Conservation (phyloP, 1,139 yeast genomes). For the Suhomyces bokatorum region DNA sequence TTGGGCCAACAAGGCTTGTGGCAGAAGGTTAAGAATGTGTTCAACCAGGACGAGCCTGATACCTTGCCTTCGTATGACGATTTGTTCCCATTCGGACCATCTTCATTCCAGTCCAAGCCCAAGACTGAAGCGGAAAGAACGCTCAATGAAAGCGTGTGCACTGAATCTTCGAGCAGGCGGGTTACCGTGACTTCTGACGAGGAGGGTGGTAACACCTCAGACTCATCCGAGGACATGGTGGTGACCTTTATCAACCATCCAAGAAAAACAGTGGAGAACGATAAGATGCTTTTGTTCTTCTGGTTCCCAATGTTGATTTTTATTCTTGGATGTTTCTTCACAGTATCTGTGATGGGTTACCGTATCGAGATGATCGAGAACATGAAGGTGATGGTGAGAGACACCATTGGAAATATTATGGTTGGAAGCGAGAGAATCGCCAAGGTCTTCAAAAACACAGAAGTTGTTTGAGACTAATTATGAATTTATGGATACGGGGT, state of each 20-base stretch:
- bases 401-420: conserved; percentile 59
- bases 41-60: conserved; percentile 44
- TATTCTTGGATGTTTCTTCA: conserved; percentile 52
- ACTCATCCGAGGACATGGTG: conserved; percentile 54
- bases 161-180: conserved; percentile 6
- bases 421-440: conserved; percentile 71
- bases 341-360: conserved; percentile 54
- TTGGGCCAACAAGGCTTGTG: conserved; percentile 43
- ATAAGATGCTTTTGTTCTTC: conserved; percentile 82
- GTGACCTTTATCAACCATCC: conserved; percentile 57
- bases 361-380: conserved; percentile 40
- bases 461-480: background rate
- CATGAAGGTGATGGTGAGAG: conserved; percentile 51
- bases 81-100: conserved; percentile 67
- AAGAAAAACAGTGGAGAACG: conserved; percentile 71
- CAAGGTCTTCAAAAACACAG: conserved; percentile 43
- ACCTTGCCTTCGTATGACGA: conserved; percentile 80
- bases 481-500: conserved; percentile 2
- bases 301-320: conserved; percentile 75
- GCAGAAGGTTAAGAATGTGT: conserved; percentile 64
- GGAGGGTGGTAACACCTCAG: conserved; percentile 40
- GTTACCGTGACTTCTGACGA: conserved; percentile 20
- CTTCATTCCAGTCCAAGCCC: conserved; percentile 31
- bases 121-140: conserved; percentile 38
- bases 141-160: conserved; percentile 22